Conservation (phyloP, 768 basidiomycete genomes). For the Suillus weaverae region DNA sequence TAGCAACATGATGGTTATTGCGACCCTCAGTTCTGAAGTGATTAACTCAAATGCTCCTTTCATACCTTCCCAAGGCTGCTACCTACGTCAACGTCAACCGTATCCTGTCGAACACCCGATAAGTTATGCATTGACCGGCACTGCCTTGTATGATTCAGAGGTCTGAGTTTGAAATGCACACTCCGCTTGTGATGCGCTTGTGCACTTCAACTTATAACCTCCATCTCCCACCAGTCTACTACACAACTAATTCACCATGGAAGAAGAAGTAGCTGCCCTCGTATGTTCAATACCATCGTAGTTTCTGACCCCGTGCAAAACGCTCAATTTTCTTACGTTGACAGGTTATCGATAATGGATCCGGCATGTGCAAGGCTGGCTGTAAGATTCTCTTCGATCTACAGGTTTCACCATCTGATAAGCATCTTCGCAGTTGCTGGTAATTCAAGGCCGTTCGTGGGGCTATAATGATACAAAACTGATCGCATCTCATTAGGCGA, state of each 20-base stretch:
- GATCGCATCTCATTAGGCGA: conserved; percentile 55
- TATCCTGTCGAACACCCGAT: no score
- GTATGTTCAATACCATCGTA: conserved; percentile 28
- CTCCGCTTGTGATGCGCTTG: conserved; percentile 2
- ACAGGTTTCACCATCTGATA: conserved; percentile 20
- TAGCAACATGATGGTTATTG: not conserved
- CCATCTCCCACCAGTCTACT: conserved; percentile 22
- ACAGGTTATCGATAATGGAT: conserved; percentile 92
- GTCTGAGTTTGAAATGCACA: conserved; percentile 4
- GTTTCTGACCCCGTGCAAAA: conserved; percentile 1
- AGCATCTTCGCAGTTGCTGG: conserved; percentile 55
- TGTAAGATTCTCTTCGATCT: conserved; percentile 53
- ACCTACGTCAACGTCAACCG: not conserved
- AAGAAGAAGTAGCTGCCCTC: conserved; percentile 65
- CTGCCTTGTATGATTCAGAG: not conserved
- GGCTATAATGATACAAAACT: conserved; percentile 5
- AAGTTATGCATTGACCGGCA: not conserved
- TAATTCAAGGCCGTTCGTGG: conserved; percentile 24
- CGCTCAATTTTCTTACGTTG: conserved; percentile 5
- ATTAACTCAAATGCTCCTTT: not conserved
- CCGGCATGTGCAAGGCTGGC: conserved; percentile 99
- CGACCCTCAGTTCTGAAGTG: not conserved
- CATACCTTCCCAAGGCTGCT: not conserved
- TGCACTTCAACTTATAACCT: not conserved
- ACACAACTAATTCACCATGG: conserved; percentile 42